Conservation (phyloP, 75 land plant species). For the Sequoiadendron giganteum region DNA sequence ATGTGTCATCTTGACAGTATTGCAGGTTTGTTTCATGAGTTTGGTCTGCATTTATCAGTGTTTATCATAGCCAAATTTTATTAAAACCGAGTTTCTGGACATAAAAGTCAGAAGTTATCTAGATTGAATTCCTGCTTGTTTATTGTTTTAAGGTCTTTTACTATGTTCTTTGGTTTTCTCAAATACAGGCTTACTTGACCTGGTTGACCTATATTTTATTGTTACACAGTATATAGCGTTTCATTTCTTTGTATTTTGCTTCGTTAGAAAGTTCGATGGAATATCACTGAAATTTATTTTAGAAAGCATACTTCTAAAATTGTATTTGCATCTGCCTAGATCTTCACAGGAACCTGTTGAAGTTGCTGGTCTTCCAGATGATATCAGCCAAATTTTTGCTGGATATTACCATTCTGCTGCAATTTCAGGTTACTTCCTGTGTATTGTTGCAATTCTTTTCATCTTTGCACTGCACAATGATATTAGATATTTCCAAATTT, state of each 20-base stretch:
- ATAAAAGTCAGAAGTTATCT: neutral
- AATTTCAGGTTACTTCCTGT: constrained; percentile 55
- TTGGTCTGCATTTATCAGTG: too few species aligned
- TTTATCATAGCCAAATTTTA: too few species aligned
- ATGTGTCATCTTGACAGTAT: too few species aligned
- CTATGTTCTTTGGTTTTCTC: neutral
- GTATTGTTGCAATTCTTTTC: neutral
- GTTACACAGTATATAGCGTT: neutral
- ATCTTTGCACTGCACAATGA: neutral
- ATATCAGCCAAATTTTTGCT: constrained; percentile 60
- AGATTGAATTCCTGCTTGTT: neutral
- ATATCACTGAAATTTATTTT: neutral
- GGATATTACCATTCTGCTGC: constrained; percentile 85
- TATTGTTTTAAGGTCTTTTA: neutral
- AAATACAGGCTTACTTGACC: neutral
- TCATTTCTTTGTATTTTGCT: neutral
- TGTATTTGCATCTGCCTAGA: neutral
- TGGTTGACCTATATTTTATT: neutral
- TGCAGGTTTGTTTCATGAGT: neutral
- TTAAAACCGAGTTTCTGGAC: neutral
- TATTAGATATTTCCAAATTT: neutral
- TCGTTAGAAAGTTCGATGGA: neutral
- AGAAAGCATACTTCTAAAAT: constrained; percentile 3
- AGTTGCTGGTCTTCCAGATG: constrained; percentile 56
- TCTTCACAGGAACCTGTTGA: constrained; percentile 66